Conservation (phyloP, 768 basidiomycete species). For the Gloeostereum incarnatum region DNA sequence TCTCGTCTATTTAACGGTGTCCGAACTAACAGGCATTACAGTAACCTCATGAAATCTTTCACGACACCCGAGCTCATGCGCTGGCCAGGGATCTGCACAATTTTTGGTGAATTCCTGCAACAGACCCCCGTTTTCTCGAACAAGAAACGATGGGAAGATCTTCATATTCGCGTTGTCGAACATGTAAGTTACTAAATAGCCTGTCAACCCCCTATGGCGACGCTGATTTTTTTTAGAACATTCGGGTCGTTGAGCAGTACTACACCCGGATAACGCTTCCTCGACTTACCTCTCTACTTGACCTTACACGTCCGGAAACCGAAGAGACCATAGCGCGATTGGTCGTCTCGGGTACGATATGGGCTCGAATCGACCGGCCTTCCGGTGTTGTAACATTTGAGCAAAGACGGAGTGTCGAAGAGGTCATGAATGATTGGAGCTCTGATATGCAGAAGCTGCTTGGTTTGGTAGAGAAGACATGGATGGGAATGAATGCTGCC, state of each 20-base stretch:
- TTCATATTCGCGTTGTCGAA: conserved; percentile 93
- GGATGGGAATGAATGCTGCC: conserved; percentile 93
- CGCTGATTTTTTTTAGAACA: conserved; percentile 50
- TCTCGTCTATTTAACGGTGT: conserved; percentile 6
- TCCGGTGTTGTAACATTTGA: conserved; percentile 85
- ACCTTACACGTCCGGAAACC: conserved; percentile 72
- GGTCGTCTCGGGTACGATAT: conserved; percentile 87
- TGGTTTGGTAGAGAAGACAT: conserved; percentile 93
- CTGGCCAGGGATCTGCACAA: conserved; percentile 87
- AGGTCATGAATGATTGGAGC: conserved; percentile 98
- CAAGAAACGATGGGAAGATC: conserved; percentile 85
- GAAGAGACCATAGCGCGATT: conserved; percentile 85
- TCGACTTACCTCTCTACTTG: conserved; percentile 80
- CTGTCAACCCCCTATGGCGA: neutral
- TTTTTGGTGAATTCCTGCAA: conserved; percentile 81
- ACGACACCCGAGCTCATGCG: conserved; percentile 89
- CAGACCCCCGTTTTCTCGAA: conserved; percentile 73
- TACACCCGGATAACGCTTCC: conserved; percentile 87
- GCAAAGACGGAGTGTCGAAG: conserved; percentile 74
- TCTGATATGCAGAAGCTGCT: conserved; percentile 92
- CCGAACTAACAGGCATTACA: conserved; percentile 21
- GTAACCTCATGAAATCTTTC: conserved; percentile 92
- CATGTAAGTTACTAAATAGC: conserved; percentile 49
- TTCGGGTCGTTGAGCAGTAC: conserved; percentile 90
- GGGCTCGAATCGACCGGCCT: conserved; percentile 91